phyloP scores from a whole-genome alignment of 305 asterid species.

The Nicotiana rustica region DNA sequence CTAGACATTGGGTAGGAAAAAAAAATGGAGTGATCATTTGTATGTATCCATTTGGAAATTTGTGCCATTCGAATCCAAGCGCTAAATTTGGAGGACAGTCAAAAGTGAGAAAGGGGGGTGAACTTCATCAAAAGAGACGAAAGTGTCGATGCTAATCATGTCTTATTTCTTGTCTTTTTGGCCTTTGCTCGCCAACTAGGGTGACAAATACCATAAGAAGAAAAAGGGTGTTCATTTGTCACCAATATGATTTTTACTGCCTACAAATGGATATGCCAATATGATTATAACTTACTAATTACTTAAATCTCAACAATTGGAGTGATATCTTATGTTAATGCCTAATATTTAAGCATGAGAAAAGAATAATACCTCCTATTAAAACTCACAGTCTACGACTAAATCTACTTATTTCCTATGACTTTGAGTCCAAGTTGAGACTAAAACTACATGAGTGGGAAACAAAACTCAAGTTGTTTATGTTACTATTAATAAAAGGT shows the following conservation, averaged over 20 bases:
- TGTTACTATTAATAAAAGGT: not conserved
- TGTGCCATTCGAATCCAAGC: not conserved
- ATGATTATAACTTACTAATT: not conserved
- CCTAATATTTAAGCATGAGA: not conserved
- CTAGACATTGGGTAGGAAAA: too few species aligned
- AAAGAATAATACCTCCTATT: not conserved
- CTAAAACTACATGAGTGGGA: not conserved
- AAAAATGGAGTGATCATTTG: not conserved
- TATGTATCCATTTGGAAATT: not conserved
- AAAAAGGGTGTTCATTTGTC: too few species aligned
- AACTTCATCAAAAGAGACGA: slow-evolving; percentile 7
- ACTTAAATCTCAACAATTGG: too few species aligned
- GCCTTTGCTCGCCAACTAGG: not conserved
- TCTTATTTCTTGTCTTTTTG: not conserved
- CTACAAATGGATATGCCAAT: not conserved
- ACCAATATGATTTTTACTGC: too few species aligned
- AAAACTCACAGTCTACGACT: too few species aligned
- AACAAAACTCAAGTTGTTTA: not conserved
- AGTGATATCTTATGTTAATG: not conserved
- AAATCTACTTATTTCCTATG: not conserved
- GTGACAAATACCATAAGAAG: too few species aligned
- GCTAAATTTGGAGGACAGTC: not conserved
- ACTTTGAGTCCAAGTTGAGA: not conserved
- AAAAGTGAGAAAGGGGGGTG: not conserved
- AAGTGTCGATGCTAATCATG: not conserved